These are phyloP conservation scores for Hanseniaspora nectarophila DNA, from an alignment of 805 yeast species.

Conservation along the genomic window DNA sequence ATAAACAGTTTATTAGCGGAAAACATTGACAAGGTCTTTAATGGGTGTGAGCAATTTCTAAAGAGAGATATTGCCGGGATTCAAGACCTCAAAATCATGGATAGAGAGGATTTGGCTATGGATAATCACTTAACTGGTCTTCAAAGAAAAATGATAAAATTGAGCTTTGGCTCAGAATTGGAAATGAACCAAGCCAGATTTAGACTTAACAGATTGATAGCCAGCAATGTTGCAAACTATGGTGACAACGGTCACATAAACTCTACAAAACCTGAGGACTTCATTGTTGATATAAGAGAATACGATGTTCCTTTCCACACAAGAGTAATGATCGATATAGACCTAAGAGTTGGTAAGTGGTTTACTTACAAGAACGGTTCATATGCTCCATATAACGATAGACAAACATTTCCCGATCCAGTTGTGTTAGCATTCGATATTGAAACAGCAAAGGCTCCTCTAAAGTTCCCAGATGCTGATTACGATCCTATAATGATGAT, in stretches of 20 bases:
- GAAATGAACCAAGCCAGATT: slow-evolving; percentile 64
- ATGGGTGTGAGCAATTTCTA: slow-evolving; percentile 76
- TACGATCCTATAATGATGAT: slow-evolving; percentile 97
- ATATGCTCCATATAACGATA: slow-evolving; percentile 44
- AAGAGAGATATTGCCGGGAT: slow-evolving; percentile 36
- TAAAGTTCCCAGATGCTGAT: slow-evolving; percentile 86
- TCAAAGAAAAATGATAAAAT: slow-evolving; percentile 48
- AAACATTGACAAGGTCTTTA: slow-evolving; percentile 21
- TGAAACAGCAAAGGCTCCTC: slow-evolving; percentile 92
- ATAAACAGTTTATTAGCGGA: neutral
- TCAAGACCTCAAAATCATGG: slow-evolving; percentile 22
- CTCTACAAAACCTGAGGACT: slow-evolving; percentile 35
- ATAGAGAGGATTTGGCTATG: slow-evolving; percentile 67
- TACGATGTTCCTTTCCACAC: slow-evolving; percentile 96
- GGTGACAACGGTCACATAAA: slow-evolving; percentile 52
- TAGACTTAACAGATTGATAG: slow-evolving; percentile 51
- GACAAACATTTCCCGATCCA: slow-evolving; percentile 92
- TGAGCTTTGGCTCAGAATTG: slow-evolving; percentile 60
- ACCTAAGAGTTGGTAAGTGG: slow-evolving; percentile 92
- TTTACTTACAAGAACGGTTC: slow-evolving; percentile 62
- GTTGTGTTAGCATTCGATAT: slow-evolving; percentile 94
- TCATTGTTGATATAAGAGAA: slow-evolving; percentile 72
- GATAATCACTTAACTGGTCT: slow-evolving; percentile 82
- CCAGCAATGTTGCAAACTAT: slow-evolving; percentile 28
- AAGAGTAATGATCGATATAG: slow-evolving; percentile 82